phyloP scores from a whole-genome alignment of 2,329 filamentous ascomycete species.

The Botrytis medusae region DNA sequence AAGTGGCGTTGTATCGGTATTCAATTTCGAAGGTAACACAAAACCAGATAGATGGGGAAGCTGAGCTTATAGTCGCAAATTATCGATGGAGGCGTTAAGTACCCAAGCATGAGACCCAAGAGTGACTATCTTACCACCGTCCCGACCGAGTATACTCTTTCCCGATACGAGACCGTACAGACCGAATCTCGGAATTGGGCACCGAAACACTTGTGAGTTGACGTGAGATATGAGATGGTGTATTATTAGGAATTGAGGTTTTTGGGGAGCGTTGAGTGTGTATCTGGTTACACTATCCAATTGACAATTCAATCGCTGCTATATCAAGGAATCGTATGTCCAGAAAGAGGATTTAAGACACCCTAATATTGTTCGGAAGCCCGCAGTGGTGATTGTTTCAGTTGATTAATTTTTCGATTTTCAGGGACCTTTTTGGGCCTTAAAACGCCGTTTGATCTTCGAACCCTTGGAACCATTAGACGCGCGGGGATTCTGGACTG shows the following conservation, averaged over 20 bases:
- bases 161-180: constrained; percentile 14
- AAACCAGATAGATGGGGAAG: constrained; percentile 3
- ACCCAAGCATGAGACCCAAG: constrained; percentile 18
- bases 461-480: constrained; percentile 1
- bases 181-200: not conserved
- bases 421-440: not conserved
- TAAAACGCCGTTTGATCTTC: constrained; percentile 11
- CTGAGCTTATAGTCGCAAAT: constrained; percentile 17
- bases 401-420: not conserved
- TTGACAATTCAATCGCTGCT: not conserved
- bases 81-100: constrained; percentile 20
- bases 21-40: not conserved
- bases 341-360: not conserved
- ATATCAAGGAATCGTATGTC: not conserved
- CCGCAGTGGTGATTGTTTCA: not conserved
- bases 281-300: not conserved
- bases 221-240: not conserved
- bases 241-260: not conserved
- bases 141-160: not conserved
- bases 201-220: not conserved
- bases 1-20: constrained; percentile 13
- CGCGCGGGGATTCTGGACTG: not conserved
- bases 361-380: constrained; percentile 11
- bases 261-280: not conserved
- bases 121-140: constrained; percentile 3